Evolutionary conservation across 2,329 filamentous ascomycete genomes (phyloP), one percentile per base, ranked within the genome.

Genomic region (Colletotrichum echinochloae): DNA sequence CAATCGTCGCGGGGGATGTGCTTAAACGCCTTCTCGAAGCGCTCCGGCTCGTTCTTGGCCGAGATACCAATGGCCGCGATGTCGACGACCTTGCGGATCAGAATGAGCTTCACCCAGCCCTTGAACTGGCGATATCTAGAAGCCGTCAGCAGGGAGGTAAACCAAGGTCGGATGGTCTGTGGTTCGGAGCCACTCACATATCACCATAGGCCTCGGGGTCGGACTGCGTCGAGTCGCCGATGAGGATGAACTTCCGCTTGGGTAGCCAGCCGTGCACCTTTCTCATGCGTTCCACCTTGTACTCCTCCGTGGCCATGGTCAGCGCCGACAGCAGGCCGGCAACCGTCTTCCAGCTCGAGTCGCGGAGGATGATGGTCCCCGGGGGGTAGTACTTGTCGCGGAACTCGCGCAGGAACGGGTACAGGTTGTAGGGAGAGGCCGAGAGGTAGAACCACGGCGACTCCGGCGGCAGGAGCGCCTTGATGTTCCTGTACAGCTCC

Each of bases 361-460:
- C 94, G 48, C 95, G 91, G 8, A 98, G 87, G 44, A 98, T 89
- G 72, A 98, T 86, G 30, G 94, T 94, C 14, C 95, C 95, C 3
- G 87, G 87, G 0, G 92, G 93, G 77, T 91, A 98, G 80, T 92
- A 83, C 1, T 85, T 78, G 64, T 90, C 83, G 44, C 94, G 86
- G 81, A 98, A 98, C 0, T 86, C 80, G 66, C 88, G 90, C 30
- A 98, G 86, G 81, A 98, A 96, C 0, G 93, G 92, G 77, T 98
- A 98, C 12, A 98, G 88, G 75, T 97, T 97, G 84, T 98, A 98
- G 0, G 95, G 95, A 0, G 94, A 97, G 0, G 95, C 95, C 0
- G 94, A 97, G 56, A 98, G 88, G 80, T 98, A 98, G 84, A 97
- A 97, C 87, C 93, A 97, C 0, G 94, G 88, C 1, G 94, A 91